phyloP scores from a whole-genome alignment of 306 rosid species.

The Trichosanthes cucumerina region DNA sequence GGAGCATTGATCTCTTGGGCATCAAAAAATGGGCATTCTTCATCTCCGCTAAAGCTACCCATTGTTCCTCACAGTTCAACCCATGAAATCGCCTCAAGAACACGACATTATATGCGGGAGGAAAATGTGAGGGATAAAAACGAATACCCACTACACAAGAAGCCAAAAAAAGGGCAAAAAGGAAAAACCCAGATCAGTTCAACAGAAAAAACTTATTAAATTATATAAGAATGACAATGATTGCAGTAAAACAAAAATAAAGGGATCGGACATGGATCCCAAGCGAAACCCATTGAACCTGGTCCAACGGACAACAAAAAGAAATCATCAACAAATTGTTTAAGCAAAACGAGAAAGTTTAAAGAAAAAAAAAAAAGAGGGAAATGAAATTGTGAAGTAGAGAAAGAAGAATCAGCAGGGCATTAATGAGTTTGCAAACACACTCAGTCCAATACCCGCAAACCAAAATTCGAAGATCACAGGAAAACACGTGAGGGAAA shows the following conservation, averaged over 20 bases:
- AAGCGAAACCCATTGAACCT: conserved; percentile 65
- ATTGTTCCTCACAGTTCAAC: conserved; percentile 55
- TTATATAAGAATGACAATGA: conserved; percentile 23
- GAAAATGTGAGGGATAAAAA: conserved; percentile 28
- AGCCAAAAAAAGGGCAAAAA: conserved; percentile 33
- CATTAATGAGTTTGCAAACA: neutral
- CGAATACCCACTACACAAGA: conserved; percentile 38
- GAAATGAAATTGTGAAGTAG: neutral
- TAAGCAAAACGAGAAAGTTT: conserved; percentile 12
- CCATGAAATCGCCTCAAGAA: conserved; percentile 68
- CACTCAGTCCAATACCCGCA: neutral
- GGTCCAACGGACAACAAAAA: conserved; percentile 25
- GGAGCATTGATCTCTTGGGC: conserved; percentile 57
- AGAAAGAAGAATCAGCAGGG: neutral
- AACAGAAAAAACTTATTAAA: conserved; percentile 25
- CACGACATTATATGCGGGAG: conserved; percentile 27
- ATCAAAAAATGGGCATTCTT: conserved; percentile 64
- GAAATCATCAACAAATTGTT: conserved; percentile 17
- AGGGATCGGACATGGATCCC: conserved; percentile 90
- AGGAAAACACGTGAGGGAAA: neutral
- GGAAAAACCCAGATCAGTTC: conserved; percentile 44
- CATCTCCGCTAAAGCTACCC: conserved; percentile 68
- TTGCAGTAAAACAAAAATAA: conserved; percentile 37
- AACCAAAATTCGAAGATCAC: neutral
- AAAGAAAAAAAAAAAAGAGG: too few relatives aligned